Conservation (phyloP, 169 alveolate genomes). For the Miamiensis avidus region DNA sequence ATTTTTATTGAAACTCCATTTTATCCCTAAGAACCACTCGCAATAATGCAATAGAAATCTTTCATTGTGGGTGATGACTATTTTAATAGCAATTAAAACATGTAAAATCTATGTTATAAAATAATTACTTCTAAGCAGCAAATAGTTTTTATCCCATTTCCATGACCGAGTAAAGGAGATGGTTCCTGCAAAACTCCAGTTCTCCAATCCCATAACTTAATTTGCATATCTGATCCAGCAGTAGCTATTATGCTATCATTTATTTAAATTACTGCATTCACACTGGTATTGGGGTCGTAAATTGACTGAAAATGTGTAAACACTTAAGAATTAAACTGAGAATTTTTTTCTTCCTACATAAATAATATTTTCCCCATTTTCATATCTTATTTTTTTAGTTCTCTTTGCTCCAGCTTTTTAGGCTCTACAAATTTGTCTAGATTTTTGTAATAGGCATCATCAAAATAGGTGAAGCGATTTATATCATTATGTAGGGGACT, state of each 20-base stretch:
- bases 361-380: neutral
- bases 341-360: neutral
- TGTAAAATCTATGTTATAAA: too few relatives aligned
- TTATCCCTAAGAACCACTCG: neutral
- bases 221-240: neutral
- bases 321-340: neutral
- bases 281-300: neutral
- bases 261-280: neutral
- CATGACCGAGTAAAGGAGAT: neutral
- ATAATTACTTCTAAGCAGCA: neutral
- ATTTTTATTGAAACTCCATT: neutral
- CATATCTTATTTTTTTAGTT: neutral
- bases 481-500: too few relatives aligned
- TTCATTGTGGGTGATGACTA: neutral
- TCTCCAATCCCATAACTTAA: neutral
- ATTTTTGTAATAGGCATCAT: neutral
- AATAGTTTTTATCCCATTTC: neutral
- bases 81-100: neutral
- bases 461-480: too few relatives aligned
- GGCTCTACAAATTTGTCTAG: neutral
- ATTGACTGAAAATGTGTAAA: neutral
- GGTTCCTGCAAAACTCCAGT: neutral
- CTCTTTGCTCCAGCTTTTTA: neutral
- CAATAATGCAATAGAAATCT: neutral
- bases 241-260: neutral